phyloP scores from a whole-genome alignment of 1,284 basidiomycete genomes.

The Trichosporon inkin region DNA sequence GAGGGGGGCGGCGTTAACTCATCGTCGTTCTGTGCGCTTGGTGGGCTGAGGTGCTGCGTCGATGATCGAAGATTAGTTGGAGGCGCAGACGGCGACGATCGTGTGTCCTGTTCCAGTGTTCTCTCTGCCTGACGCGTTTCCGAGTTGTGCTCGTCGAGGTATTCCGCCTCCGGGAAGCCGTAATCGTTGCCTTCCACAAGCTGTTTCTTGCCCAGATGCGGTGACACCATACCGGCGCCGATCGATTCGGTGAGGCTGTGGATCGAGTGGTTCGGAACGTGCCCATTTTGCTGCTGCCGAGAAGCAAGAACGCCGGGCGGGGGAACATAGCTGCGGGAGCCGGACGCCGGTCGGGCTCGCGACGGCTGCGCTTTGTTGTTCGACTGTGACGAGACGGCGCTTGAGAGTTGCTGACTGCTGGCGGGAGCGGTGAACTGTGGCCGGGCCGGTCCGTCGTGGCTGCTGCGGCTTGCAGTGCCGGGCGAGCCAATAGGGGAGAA shows the following conservation, averaged over 20 bases:
- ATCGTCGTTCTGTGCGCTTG: not conserved
- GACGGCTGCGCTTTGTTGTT: conserved; percentile 6
- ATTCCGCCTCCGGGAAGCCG: not conserved
- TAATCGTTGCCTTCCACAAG: not conserved
- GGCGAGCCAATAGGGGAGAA: conserved; percentile 2
- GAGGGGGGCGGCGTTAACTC: not conserved
- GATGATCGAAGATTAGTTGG: not conserved
- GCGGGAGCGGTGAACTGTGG: not conserved
- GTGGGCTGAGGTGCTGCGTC: not conserved
- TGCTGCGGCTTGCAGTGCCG: not conserved
- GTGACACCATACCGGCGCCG: not conserved
- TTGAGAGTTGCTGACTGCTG: not conserved
- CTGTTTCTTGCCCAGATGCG: not conserved
- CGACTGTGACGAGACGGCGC: conserved; percentile 4
- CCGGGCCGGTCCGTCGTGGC: not conserved
- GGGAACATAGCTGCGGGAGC: conserved; percentile 9
- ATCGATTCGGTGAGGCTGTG: conserved; percentile 2
- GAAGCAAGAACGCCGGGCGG: conserved; percentile 12
- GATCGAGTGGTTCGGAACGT: conserved; percentile 2
- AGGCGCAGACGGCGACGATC: not conserved
- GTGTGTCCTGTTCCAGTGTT: not conserved
- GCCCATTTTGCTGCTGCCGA: conserved; percentile 9
- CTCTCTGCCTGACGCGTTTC: not conserved
- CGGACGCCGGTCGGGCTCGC: not conserved
- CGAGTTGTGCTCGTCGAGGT: conserved; percentile 1